Evolutionary conservation across 164 flowering plant species (phyloP).

Genomic region (Nelumbo lutea): DNA sequence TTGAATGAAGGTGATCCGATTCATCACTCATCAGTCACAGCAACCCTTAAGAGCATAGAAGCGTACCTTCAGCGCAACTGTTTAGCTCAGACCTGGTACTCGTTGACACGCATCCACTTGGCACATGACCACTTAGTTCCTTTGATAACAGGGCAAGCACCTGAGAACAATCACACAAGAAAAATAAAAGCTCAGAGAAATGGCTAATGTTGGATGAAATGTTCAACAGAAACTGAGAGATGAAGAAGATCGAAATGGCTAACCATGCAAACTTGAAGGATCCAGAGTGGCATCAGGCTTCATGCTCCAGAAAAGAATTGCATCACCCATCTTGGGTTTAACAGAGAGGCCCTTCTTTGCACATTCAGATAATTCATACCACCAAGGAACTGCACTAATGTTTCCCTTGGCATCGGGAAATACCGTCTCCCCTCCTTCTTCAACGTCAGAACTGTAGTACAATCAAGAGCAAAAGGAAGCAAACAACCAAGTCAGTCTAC

Average conservation of each 20-base stretch:
- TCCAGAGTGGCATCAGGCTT: constrained; percentile 84
- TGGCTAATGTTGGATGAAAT: no score
- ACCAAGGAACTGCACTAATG: constrained; percentile 64
- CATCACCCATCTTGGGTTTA: constrained; percentile 90
- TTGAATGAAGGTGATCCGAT: no score
- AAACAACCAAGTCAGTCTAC: neutral
- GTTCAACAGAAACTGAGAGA: neutral
- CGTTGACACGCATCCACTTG: constrained; percentile 82
- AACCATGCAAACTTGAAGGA: constrained; percentile 90
- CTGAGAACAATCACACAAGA: constrained; percentile 26
- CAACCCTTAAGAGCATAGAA: no score
- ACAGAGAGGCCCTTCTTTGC: constrained; percentile 71
- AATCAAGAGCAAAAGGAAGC: neutral
- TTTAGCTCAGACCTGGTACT: constrained; percentile 47
- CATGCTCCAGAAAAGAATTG: constrained; percentile 97
- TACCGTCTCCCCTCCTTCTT: constrained; percentile 97
- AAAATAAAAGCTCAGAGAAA: neutral
- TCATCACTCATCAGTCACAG: neutral
- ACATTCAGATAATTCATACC: constrained; percentile 86
- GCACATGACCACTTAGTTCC: constrained; percentile 96
- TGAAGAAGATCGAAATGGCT: constrained; percentile 6
- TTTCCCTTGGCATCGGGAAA: constrained; percentile 81
- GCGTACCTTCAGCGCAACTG: no score
- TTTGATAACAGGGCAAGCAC: constrained; percentile 87
- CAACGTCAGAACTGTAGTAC: constrained; percentile 76